Base-by-base conservation (phyloP, 2,329 filamentous ascomycete species). In the Helotiales sp. region DNA sequence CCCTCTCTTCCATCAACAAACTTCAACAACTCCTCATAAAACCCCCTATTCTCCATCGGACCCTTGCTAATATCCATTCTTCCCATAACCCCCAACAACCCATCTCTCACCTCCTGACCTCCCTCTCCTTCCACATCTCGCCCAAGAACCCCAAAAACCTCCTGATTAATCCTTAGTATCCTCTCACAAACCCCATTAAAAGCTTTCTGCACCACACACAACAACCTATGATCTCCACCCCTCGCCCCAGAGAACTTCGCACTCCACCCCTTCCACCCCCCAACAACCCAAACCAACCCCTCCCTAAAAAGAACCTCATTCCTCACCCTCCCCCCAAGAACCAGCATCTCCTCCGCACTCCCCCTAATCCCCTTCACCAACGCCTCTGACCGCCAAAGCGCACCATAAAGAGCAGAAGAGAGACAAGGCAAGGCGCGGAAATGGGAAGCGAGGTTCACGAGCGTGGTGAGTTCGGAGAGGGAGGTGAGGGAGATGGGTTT, bases 261-360 rank as follows among this genome's bases (percentile, higher is more conserved):
- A 13, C 50, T 33, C 33, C 40, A 60, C 3, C 51, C 54, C 33
- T 54, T 27, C 55, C 58, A 58, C 13, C 29, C 29, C 24, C 36
- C 27, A n/a, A 59, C 55, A 15, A 61, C 59, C 25, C 59, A 56
- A 7, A 61, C 34, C 22, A 61, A 49, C 17, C 52, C 53, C 50
- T 61, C 59, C 27, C 55, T 48, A n/a, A 61, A 61, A 5, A 61
- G 40, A 6, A 59, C 25, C n/a, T 47, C 25, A 49, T 61, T 55
- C 12, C 53, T 56, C 27, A 61, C 29, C 17, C 59, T 58, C 24
- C 52, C 29, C 8, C 55, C 59, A 10, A 57, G 48, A 15, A 57
- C 22, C 24, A 57, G 47, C 25, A 49, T 52, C 7, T 40, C 36
- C 15, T 15, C 22, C 15, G n/a, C 9, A 19, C 22, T 13, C 15